phyloP scores from a whole-genome alignment of 106 monocot species.

The Dioscorea zingiberensis region DNA sequence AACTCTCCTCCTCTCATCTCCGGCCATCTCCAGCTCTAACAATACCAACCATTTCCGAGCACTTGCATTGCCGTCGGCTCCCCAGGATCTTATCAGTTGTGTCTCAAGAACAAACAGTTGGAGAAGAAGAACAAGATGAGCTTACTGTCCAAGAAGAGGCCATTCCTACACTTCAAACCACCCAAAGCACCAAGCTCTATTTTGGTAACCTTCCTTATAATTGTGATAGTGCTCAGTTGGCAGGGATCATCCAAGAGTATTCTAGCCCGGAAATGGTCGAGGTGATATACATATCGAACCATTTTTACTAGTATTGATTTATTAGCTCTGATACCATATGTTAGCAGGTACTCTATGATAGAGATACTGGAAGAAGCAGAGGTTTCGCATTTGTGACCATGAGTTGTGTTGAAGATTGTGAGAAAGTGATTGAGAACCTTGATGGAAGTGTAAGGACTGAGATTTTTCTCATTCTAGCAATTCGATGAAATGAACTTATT shows the following conservation, averaged over 20 bases:
- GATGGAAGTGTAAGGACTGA: constrained; percentile 58
- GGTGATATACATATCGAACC: constrained; percentile 23
- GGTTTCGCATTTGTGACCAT: constrained; percentile 95
- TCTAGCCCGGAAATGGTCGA: constrained; percentile 88
- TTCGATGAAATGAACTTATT: neutral
- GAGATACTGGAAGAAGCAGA: constrained; percentile 79
- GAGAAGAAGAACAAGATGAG: constrained; percentile 18
- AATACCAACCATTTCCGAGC: neutral
- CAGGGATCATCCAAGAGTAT: constrained; percentile 82
- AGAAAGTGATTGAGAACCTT: constrained; percentile 69
- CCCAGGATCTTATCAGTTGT: constrained; percentile 27
- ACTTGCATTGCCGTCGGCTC: neutral
- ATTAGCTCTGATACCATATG: too few relatives aligned
- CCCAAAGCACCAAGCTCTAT: constrained; percentile 70
- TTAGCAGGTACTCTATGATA: constrained; percentile 89
- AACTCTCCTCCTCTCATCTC: neutral
- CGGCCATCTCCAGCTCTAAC: constrained; percentile 7
- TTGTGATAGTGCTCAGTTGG: constrained; percentile 85
- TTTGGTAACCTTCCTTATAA: constrained; percentile 94
- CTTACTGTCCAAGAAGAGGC: constrained; percentile 2
- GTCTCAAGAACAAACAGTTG: constrained; percentile 35
- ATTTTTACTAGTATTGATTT: too few relatives aligned
- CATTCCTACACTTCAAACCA: neutral
- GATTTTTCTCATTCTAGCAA: neutral
- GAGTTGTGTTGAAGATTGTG: constrained; percentile 70